phyloP scores from a whole-genome alignment of 108 stramenopile genomes.

The Conticribra guillardii region DNA sequence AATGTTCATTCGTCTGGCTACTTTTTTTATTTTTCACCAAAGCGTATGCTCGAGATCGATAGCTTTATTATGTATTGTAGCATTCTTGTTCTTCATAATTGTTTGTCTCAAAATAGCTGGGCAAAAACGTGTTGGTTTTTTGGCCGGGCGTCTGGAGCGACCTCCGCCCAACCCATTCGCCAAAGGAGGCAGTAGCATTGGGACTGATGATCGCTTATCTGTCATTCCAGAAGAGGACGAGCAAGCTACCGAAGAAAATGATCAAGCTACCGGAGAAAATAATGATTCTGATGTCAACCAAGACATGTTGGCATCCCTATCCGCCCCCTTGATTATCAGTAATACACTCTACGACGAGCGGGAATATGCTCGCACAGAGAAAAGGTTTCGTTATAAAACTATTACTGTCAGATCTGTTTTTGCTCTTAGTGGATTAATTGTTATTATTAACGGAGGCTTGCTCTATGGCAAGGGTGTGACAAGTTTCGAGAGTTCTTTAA shows the following conservation, averaged over 20 bases:
- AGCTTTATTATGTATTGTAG: slow-evolving; percentile 9
- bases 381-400: slow-evolving; percentile 23
- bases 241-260: background rate
- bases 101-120: slow-evolving; percentile 15
- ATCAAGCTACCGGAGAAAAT: background rate
- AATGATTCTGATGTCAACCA: background rate
- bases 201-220: background rate
- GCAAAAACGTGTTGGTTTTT: slow-evolving; percentile 22
- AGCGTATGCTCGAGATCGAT: slow-evolving; percentile 10
- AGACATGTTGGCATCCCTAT: background rate
- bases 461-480: slow-evolving; percentile 27
- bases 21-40: background rate
- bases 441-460: slow-evolving; percentile 16
- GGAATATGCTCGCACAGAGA: background rate
- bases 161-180: background rate
- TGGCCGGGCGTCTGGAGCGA: slow-evolving; percentile 17
- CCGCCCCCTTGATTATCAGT: slow-evolving; percentile 13
- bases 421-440: slow-evolving; percentile 17
- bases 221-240: background rate
- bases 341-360: slow-evolving; percentile 13
- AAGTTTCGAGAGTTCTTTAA: slow-evolving; percentile 16
- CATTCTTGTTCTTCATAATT: slow-evolving; percentile 22
- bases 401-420: slow-evolving; percentile 15
- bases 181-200: background rate
- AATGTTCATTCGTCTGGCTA: background rate